phyloP scores from a whole-genome alignment of 352 stramenopile genomes.

The Globisporangium takayamanum region DNA sequence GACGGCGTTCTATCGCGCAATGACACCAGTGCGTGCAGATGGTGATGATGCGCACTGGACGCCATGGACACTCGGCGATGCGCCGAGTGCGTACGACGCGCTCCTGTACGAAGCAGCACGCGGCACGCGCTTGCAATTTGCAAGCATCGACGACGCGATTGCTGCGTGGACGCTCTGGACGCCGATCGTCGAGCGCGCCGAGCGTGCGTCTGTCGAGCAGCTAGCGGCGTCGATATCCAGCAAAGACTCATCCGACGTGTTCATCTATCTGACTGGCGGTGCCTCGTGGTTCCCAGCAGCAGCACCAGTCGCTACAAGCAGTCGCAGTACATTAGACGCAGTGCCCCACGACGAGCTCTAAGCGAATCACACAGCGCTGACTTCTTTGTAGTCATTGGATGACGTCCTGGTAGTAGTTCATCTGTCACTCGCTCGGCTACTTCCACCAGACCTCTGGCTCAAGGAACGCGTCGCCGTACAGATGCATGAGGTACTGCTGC shows the following conservation, averaged over 20 bases:
- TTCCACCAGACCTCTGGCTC: conserved; percentile 21
- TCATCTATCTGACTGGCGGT: neutral
- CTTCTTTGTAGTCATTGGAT: neutral
- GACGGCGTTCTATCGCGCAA: neutral
- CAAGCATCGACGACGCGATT: conserved; percentile 50
- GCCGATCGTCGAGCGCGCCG: conserved; percentile 34
- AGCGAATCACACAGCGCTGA: neutral
- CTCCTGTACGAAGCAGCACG: conserved; percentile 19
- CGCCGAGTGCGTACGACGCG: conserved; percentile 29
- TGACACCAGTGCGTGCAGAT: conserved; percentile 2
- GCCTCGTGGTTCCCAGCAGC: neutral
- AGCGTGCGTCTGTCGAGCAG: neutral
- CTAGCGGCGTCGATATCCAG: neutral
- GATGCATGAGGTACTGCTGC: conserved; percentile 35
- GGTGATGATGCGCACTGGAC: too few species aligned
- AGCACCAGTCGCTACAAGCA: neutral
- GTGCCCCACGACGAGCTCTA: neutral
- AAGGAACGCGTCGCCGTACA: conserved; percentile 49
- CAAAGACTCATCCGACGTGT: neutral
- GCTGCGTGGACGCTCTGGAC: conserved; percentile 60
- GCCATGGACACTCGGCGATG: conserved; percentile 27
- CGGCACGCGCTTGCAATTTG: conserved; percentile 28
- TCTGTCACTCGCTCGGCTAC: neutral
- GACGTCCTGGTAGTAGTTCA: neutral
- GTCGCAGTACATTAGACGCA: too few species aligned